Conservation (phyloP, 2,329 filamentous ascomycete genomes). For the Aureobasidium sp. region DNA sequence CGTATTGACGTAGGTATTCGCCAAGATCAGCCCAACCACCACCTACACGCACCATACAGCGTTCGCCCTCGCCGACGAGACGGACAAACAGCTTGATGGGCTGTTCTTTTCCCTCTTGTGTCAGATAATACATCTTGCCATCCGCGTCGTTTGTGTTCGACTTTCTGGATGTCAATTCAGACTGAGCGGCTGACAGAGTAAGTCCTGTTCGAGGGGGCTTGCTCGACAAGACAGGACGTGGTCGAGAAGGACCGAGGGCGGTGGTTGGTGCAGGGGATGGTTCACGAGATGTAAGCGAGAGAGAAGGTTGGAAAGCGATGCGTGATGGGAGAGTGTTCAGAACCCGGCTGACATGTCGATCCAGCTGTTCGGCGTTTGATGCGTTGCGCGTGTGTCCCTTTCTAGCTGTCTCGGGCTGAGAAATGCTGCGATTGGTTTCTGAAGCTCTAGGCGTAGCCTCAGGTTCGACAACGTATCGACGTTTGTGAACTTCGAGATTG, state of each 20-base stretch:
- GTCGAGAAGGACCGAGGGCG: neutral
- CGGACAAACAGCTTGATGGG: conserved; percentile 94
- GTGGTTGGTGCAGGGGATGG: neutral
- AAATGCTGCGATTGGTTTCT: neutral
- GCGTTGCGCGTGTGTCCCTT: conserved; percentile 3
- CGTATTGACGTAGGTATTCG: conserved; percentile 91
- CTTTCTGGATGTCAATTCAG: neutral
- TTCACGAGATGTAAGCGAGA: conserved; percentile 38
- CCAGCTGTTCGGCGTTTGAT: conserved; percentile 59
- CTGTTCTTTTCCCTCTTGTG: conserved; percentile 71
- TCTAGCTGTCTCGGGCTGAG: neutral
- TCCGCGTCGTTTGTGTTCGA: conserved; percentile 41
- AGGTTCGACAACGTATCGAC: conserved; percentile 22
- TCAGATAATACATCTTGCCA: conserved; percentile 88
- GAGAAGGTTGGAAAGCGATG: conserved; percentile 53
- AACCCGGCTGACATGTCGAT: conserved; percentile 44
- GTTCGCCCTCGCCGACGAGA: conserved; percentile 84
- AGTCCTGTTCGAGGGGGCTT: conserved; percentile 10
- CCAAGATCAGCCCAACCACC: conserved; percentile 97
- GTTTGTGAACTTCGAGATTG: conserved; percentile 38
- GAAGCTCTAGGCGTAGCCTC: neutral
- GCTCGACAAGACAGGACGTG: neutral
- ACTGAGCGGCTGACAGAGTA: conserved; percentile 16
- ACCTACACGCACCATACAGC: conserved; percentile 96
- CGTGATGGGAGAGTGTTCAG: conserved; percentile 41